Conservation (phyloP, 345 rosid species). For the Gossypium anomalum region DNA sequence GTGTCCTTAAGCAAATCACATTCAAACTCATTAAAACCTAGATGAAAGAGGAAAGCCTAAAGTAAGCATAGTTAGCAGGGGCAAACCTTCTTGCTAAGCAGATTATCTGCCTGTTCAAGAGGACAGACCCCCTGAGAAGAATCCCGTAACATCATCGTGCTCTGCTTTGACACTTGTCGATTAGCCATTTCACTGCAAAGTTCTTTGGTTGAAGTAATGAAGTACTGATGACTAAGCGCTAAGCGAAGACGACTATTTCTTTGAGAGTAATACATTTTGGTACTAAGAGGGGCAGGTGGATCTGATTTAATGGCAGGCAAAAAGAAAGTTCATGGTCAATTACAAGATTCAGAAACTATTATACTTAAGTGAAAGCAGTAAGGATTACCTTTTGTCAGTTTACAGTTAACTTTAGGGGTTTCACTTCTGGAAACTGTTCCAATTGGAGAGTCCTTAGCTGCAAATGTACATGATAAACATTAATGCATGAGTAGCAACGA, state of each 20-base stretch:
- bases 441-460: constrained; percentile 28
- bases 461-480: constrained; percentile 9
- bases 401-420: constrained; percentile 15
- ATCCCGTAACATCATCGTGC: constrained; percentile 16
- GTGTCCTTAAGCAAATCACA: not conserved
- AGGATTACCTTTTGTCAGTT: constrained; percentile 25
- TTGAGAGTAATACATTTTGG: constrained; percentile 55
- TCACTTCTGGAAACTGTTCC: constrained; percentile 20
- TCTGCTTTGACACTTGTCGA: constrained; percentile 24
- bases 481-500: not conserved
- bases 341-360: constrained; percentile 9
- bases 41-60: not conserved
- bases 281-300: constrained; percentile 45
- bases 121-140: constrained; percentile 23
- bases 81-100: constrained; percentile 28
- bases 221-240: constrained; percentile 30
- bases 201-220: constrained; percentile 23
- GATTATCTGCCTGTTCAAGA: constrained; percentile 21
- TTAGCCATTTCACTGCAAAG: constrained; percentile 11
- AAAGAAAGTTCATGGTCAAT: constrained; percentile 2
- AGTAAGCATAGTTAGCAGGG: not conserved
- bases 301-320: constrained; percentile 28
- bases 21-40: not conserved
- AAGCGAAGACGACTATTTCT: constrained; percentile 38
- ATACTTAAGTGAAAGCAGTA: constrained; percentile 5